These are phyloP conservation scores for Hypoxylon perforatum DNA, from an alignment of 495 filamentous ascomycete species.

Conservation along the genomic window DNA sequence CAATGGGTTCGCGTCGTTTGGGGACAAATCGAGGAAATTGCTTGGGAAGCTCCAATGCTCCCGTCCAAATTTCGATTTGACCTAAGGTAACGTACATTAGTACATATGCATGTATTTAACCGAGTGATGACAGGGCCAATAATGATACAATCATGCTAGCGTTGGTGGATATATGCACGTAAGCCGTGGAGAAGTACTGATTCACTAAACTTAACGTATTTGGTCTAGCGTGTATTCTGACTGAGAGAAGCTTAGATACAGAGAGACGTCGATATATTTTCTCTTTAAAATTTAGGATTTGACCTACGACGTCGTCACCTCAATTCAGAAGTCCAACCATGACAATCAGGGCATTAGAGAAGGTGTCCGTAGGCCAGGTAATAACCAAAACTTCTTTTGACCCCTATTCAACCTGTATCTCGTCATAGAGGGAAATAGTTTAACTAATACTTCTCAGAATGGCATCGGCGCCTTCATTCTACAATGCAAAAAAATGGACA, in stretches of 20 bases:
- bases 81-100: neutral
- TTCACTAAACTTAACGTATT: too few relatives aligned
- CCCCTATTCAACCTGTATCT: neutral
- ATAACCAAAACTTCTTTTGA: conserved; percentile 6
- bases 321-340: conserved; percentile 58
- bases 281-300: conserved; percentile 1
- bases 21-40: conserved; percentile 35
- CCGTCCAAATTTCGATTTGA: conserved; percentile 15
- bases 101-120: neutral
- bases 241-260: neutral
- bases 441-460: conserved; percentile 68
- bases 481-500: conserved; percentile 93
- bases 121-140: too few relatives aligned
- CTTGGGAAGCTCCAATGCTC: conserved; percentile 16
- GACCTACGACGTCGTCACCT: conserved; percentile 1
- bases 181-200: too few relatives aligned
- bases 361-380: conserved; percentile 72
- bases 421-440: neutral
- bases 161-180: too few relatives aligned
- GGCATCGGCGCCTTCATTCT: conserved; percentile 96
- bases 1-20: conserved; percentile 38
- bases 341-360: conserved; percentile 71
- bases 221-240: neutral
- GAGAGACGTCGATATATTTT: neutral
- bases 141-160: too few relatives aligned